phyloP scores from a whole-genome alignment of 768 basidiomycete genomes.

The Boletus rubropictus region DNA sequence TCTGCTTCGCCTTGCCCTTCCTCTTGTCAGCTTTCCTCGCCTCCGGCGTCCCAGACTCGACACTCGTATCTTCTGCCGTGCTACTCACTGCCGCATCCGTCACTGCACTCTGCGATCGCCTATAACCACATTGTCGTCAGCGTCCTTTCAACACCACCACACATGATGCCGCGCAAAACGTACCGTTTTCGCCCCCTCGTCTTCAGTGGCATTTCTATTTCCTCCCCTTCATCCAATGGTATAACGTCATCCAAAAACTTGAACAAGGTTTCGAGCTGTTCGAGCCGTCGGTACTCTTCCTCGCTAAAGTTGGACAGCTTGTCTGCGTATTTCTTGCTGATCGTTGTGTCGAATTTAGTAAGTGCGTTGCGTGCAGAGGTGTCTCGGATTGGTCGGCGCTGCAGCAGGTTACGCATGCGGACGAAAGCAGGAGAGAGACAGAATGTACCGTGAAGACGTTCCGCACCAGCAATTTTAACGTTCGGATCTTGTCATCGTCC shows the following conservation, averaged over 20 bases:
- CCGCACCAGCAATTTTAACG: constrained; percentile 55
- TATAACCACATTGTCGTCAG: constrained; percentile 20
- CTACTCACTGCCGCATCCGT: constrained; percentile 40
- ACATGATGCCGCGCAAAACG: constrained; percentile 18
- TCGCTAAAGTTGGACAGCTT: constrained; percentile 69
- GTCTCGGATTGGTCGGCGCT: constrained; percentile 60
- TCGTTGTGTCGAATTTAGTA: constrained; percentile 55
- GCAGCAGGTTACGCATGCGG: neutral
- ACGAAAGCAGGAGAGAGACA: too few species aligned
- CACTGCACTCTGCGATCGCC: constrained; percentile 55
- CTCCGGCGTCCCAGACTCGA: constrained; percentile 30
- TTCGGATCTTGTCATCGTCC: constrained; percentile 63
- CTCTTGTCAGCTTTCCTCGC: constrained; percentile 16
- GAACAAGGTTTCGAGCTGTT: constrained; percentile 58
- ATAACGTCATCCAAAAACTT: constrained; percentile 68
- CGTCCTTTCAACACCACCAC: too few species aligned
- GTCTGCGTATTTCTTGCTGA: constrained; percentile 68
- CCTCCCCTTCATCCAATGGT: constrained; percentile 59
- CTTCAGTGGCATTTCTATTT: constrained; percentile 36
- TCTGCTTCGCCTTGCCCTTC: constrained; percentile 29
- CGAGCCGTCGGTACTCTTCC: constrained; percentile 61
- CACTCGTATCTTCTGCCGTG: constrained; percentile 31
- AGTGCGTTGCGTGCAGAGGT: constrained; percentile 62
- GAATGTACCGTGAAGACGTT: constrained; percentile 24
- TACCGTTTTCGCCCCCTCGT: constrained; percentile 46